Conservation (phyloP, 257 asterid genomes). For the Thymus quinquecostatus region DNA sequence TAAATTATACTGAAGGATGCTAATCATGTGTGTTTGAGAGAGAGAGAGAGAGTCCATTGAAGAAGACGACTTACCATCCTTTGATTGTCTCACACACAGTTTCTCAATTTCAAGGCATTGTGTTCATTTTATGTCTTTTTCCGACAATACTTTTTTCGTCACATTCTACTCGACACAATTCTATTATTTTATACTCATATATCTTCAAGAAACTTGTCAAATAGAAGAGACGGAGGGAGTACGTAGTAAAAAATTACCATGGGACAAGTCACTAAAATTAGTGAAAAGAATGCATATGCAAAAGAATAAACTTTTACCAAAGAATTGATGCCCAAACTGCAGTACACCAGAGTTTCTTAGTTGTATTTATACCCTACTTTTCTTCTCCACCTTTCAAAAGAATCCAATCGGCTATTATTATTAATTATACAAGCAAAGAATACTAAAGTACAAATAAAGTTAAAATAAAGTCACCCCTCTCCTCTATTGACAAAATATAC, state of each 20-base stretch:
- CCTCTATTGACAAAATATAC: slow-evolving; percentile 61
- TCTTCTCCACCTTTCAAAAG: slow-evolving; percentile 48
- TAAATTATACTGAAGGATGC: no score
- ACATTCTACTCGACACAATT: no score
- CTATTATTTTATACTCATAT: no score
- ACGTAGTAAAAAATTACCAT: neutral
- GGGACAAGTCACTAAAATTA: slow-evolving; percentile 16
- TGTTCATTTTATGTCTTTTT: no score
- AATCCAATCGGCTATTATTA: slow-evolving; percentile 34
- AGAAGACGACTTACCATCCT: no score
- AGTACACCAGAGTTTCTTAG: slow-evolving; percentile 41
- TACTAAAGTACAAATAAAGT: slow-evolving; percentile 41
- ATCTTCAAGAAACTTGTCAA: no score
- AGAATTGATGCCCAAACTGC: slow-evolving; percentile 40
- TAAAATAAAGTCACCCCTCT: slow-evolving; percentile 48
- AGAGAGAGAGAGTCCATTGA: no score
- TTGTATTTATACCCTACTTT: slow-evolving; percentile 64
- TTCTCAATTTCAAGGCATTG: no score
- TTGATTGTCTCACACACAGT: no score
- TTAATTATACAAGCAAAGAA: slow-evolving; percentile 11
- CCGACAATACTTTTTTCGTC: no score
- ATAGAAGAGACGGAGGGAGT: no score
- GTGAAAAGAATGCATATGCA: slow-evolving; percentile 42
- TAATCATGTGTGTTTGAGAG: no score
- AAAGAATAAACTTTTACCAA: slow-evolving; percentile 35